These are phyloP conservation scores for Penicillium digitatum DNA, from an alignment of 2,329 filamentous ascomycete genomes.

Conservation along the genomic window DNA sequence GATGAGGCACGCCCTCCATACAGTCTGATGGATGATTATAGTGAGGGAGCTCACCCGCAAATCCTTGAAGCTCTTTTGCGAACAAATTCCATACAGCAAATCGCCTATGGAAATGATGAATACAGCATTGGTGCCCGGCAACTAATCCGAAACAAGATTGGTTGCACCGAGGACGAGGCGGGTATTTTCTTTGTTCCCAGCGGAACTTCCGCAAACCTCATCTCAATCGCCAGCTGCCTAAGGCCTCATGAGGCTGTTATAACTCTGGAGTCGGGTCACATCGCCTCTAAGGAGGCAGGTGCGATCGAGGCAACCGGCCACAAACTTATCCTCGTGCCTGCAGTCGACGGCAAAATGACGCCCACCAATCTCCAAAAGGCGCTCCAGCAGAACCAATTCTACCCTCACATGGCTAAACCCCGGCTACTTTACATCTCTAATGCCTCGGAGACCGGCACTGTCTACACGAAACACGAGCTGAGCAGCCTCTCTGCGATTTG, in stretches of 20 bases:
- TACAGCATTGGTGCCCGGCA: slow-evolving; percentile 44
- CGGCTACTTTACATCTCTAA: slow-evolving; percentile 53
- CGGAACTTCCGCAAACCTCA: slow-evolving; percentile 51
- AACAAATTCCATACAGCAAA: slow-evolving; percentile 47
- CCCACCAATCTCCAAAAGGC: slow-evolving; percentile 42
- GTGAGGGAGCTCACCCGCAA: slow-evolving; percentile 51
- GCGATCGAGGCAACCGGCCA: slow-evolving; percentile 52
- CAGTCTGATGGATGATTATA: slow-evolving; percentile 52
- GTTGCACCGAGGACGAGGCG: slow-evolving; percentile 37
- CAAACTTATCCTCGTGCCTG: slow-evolving; percentile 50
- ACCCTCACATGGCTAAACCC: slow-evolving; percentile 52
- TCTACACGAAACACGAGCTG: slow-evolving; percentile 47
- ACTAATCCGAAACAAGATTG: slow-evolving; percentile 38
- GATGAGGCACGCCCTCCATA: slow-evolving; percentile 34
- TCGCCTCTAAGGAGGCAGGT: slow-evolving; percentile 50
- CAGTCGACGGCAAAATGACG: slow-evolving; percentile 48
- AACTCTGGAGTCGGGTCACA: slow-evolving; percentile 50
- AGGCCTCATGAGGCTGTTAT: slow-evolving; percentile 52
- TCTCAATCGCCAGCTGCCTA: slow-evolving; percentile 51
- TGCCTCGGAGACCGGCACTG: slow-evolving; percentile 50
- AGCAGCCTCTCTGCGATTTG: slow-evolving; percentile 44
- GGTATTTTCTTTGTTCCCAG: slow-evolving; percentile 52
- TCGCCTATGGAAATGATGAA: slow-evolving; percentile 48
- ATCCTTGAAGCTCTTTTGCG: slow-evolving; percentile 47
- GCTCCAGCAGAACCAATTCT: slow-evolving; percentile 49